Evolutionary conservation across 2,329 filamentous ascomycete species (phyloP).

Genomic region (Fusarium sp.): DNA sequence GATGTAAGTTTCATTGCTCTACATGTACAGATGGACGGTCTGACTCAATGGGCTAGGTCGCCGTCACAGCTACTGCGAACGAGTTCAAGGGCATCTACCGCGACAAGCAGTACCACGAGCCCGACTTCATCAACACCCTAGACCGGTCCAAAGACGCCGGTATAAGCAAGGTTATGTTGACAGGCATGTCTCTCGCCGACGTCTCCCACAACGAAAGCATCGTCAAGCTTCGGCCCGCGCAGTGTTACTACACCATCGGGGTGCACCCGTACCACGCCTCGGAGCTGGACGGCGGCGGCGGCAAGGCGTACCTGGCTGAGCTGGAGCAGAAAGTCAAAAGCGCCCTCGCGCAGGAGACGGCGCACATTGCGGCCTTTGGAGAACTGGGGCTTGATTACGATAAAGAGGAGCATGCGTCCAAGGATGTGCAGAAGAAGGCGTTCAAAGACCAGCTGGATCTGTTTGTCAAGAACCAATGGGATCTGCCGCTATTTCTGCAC

Average conservation of each 20-base stretch:
- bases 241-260: slow-evolving; percentile 57
- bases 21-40: not conserved
- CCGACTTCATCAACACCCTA: slow-evolving; percentile 55
- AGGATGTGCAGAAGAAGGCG: slow-evolving; percentile 42
- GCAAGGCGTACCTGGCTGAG: slow-evolving; percentile 36
- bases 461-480: slow-evolving; percentile 39
- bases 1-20: slow-evolving; percentile 25
- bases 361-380: slow-evolving; percentile 56
- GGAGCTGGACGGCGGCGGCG: slow-evolving; percentile 51
- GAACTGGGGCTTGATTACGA: slow-evolving; percentile 62
- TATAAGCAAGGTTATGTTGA: slow-evolving; percentile 54
- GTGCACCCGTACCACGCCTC: slow-evolving; percentile 61
- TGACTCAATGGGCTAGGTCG: slow-evolving; percentile 42
- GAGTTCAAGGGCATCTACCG: slow-evolving; percentile 62
- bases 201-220: slow-evolving; percentile 43
- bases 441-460: slow-evolving; percentile 42
- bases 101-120: slow-evolving; percentile 57
- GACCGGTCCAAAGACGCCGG: slow-evolving; percentile 53
- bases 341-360: slow-evolving; percentile 37
- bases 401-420: slow-evolving; percentile 53
- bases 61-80: slow-evolving; percentile 51
- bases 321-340: slow-evolving; percentile 39
- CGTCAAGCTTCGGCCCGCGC: slow-evolving; percentile 41
- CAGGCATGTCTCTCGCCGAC: slow-evolving; percentile 51
- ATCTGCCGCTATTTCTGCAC: slow-evolving; percentile 41